Evolutionary conservation across 106 monocot species (phyloP).

Genomic region (Hemerocallis citrina): DNA sequence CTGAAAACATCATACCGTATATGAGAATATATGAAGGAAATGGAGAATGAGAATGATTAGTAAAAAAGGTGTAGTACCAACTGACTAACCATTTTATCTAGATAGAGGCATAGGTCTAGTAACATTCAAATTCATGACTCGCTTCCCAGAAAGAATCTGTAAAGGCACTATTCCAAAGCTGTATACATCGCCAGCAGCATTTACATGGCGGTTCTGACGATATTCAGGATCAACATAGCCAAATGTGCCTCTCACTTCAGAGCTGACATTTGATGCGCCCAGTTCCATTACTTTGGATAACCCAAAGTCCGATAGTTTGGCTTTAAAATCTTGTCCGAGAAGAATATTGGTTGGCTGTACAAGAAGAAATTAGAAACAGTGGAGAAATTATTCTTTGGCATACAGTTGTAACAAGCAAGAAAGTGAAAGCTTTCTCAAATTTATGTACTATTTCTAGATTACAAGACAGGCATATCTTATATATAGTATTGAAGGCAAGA

Average conservation of each 20-base stretch:
- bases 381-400: no score
- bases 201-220: slow-evolving; percentile 31
- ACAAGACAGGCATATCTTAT: no score
- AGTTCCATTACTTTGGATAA: slow-evolving; percentile 37
- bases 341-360: slow-evolving; percentile 35
- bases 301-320: slow-evolving; percentile 50
- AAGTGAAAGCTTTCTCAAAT: no score
- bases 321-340: slow-evolving; percentile 37
- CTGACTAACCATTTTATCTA: slow-evolving; percentile 37
- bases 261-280: slow-evolving; percentile 41
- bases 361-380: no score
- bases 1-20: slow-evolving; percentile 7
- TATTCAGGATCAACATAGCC: slow-evolving; percentile 56
- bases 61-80: no score
- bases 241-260: slow-evolving; percentile 47
- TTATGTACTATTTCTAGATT: no score
- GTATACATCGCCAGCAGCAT: slow-evolving; percentile 48
- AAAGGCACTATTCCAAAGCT: slow-evolving; percentile 49
- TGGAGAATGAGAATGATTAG: not conserved
- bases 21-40: not conserved
- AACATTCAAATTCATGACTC: no score
- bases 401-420: no score
- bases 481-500: no score
- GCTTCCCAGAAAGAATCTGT: slow-evolving; percentile 43
- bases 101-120: no score